Evolutionary conservation across 345 rosid genomes (phyloP).

Genomic region (Eucalyptus fibrosa): DNA sequence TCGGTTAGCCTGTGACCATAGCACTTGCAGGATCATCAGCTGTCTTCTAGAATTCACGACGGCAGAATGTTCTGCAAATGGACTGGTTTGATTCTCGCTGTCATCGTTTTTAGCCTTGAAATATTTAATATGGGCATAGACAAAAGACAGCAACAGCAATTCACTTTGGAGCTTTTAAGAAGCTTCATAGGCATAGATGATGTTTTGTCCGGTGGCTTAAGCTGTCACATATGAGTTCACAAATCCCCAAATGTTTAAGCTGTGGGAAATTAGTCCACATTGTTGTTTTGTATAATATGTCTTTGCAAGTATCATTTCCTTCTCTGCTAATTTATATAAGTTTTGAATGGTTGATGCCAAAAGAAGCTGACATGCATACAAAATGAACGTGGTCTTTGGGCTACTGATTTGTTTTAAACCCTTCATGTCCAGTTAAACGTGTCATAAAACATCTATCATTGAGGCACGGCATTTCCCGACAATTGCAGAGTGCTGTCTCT

Average conservation of each 20-base stretch:
- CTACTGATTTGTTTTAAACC: neutral
- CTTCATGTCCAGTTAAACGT: neutral
- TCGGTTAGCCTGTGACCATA: neutral
- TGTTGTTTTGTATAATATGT: neutral
- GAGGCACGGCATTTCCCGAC: neutral
- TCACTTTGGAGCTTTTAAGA: neutral
- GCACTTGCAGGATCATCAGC: neutral
- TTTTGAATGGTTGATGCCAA: neutral
- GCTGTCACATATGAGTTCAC: neutral
- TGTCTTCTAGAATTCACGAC: neutral
- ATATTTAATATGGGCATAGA: neutral
- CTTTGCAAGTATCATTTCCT: neutral
- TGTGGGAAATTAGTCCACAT: neutral
- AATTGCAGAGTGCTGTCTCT: conserved; percentile 56
- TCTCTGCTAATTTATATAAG: neutral
- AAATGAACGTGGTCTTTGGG: neutral
- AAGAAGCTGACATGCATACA: neutral
- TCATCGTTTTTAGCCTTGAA: neutral
- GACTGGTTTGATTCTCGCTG: neutral
- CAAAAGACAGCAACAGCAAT: neutral
- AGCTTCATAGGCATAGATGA: neutral
- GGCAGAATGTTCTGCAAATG: neutral
- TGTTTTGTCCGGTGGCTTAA: neutral
- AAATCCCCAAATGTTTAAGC: neutral
- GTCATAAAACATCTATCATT: neutral